A percentile compares a stretch with the other conserved stretches of the same genome.
phyloP scores from a whole-genome alignment of 2,329 filamentous ascomycete species.

The Talaromyces sp. region DNA sequence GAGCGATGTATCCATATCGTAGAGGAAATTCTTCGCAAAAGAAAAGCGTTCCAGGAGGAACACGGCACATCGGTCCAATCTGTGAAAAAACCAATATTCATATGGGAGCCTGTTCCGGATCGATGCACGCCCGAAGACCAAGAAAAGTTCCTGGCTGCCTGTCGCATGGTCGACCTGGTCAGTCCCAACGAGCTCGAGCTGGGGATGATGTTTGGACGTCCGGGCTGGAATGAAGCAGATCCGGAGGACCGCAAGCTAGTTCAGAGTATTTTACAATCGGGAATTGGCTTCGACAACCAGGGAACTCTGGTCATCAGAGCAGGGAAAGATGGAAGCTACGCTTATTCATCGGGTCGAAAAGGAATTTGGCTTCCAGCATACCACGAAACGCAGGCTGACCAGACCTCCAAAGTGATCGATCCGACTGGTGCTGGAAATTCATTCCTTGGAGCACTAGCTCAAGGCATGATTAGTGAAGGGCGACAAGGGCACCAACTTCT shows the following conservation, averaged over 20 bases:
- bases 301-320: constrained; percentile 51
- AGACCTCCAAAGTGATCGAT: constrained; percentile 61
- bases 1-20: constrained; percentile 71
- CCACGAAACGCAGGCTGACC: constrained; percentile 43
- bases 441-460: constrained; percentile 64
- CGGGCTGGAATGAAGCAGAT: constrained; percentile 28
- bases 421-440: constrained; percentile 92
- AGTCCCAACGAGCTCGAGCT: constrained; percentile 86
- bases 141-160: constrained; percentile 48
- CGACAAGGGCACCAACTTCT: constrained; percentile 26
- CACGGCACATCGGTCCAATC: constrained; percentile 28
- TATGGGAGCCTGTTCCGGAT: constrained; percentile 96
- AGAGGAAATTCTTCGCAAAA: constrained; percentile 57
- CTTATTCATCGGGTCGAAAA: constrained; percentile 33
- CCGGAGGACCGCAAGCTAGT: constrained; percentile 28
- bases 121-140: constrained; percentile 67
- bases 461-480: constrained; percentile 47
- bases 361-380: constrained; percentile 72
- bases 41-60: constrained; percentile 30
- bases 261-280: constrained; percentile 28
- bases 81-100: constrained; percentile 61
- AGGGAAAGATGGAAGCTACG: constrained; percentile 55
- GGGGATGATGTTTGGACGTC: constrained; percentile 70
- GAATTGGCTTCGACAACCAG: constrained; percentile 31
- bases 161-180: constrained; percentile 53